Conservation (phyloP, 768 basidiomycete species). For the Kwoniella mangroviensis region DNA sequence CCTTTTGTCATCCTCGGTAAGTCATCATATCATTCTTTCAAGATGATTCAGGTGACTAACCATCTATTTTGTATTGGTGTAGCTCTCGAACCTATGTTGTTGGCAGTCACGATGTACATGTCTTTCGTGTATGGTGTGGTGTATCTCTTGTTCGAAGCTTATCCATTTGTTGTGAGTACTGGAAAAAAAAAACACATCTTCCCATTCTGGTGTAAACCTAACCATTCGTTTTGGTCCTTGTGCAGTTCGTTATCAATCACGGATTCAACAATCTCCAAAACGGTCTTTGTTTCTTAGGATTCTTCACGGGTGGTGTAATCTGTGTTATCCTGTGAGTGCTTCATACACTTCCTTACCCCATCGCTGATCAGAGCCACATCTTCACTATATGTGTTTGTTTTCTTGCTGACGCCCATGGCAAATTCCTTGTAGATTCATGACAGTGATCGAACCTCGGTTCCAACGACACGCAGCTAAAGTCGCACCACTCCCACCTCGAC, state of each 20-base stretch:
- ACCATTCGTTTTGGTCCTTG: constrained; percentile 29
- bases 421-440: constrained; percentile 45
- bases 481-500: constrained; percentile 48
- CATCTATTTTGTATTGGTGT: neutral
- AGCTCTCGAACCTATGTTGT: constrained; percentile 56
- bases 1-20: constrained; percentile 56
- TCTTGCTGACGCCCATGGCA: too few relatives aligned
- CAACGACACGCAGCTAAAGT: constrained; percentile 43
- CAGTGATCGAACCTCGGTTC: constrained; percentile 57
- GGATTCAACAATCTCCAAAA: constrained; percentile 54
- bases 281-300: constrained; percentile 57
- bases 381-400: too few relatives aligned
- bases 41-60: too few relatives aligned
- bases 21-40: neutral
- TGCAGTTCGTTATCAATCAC: constrained; percentile 52
- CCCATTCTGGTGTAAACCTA: neutral
- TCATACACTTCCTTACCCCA: neutral
- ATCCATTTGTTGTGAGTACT: constrained; percentile 34
- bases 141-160: constrained; percentile 58
- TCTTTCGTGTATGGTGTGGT: constrained; percentile 54
- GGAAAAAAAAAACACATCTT: neutral
- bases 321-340: constrained; percentile 43
- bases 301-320: constrained; percentile 54
- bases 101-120: constrained; percentile 59
- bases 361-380: too few relatives aligned